These are phyloP conservation scores for Neonectria neomacrospora DNA, from an alignment of 2,329 filamentous ascomycete species.

Conservation along the genomic window DNA sequence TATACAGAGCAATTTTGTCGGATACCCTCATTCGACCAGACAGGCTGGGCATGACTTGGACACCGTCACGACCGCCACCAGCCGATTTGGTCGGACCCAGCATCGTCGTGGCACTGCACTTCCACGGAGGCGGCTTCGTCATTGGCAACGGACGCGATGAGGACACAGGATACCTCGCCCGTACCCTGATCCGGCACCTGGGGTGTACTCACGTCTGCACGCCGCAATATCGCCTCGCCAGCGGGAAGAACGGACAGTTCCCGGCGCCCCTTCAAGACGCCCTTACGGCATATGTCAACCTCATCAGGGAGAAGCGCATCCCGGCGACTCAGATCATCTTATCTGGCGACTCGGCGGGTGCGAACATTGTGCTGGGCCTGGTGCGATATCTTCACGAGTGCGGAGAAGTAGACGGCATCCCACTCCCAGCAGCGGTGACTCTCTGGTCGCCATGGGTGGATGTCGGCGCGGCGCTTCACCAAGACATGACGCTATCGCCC, in stretches of 20 bases:
- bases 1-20: constrained; percentile 29
- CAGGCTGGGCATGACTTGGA: constrained; percentile 37
- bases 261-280: constrained; percentile 37
- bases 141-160: constrained; percentile 38
- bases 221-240: constrained; percentile 37
- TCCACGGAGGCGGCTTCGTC: constrained; percentile 35
- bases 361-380: constrained; percentile 31
- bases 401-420: constrained; percentile 27
- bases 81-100: constrained; percentile 20
- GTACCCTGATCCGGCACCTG: constrained; percentile 27
- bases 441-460: constrained; percentile 40
- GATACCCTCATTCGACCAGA: constrained; percentile 23
- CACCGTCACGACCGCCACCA: constrained; percentile 31
- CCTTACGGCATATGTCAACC: constrained; percentile 30
- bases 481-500: constrained; percentile 30
- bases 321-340: constrained; percentile 32
- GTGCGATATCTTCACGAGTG: constrained; percentile 36
- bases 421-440: constrained; percentile 29
- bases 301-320: constrained; percentile 26
- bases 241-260: constrained; percentile 32
- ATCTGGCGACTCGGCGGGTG: constrained; percentile 36
- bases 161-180: constrained; percentile 34
- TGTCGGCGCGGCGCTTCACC: constrained; percentile 31
- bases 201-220: constrained; percentile 39
- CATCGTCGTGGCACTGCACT: constrained; percentile 31